Evolutionary conservation across 768 basidiomycete genomes (phyloP).

Genomic region (Kwoniella bestiolae): DNA sequence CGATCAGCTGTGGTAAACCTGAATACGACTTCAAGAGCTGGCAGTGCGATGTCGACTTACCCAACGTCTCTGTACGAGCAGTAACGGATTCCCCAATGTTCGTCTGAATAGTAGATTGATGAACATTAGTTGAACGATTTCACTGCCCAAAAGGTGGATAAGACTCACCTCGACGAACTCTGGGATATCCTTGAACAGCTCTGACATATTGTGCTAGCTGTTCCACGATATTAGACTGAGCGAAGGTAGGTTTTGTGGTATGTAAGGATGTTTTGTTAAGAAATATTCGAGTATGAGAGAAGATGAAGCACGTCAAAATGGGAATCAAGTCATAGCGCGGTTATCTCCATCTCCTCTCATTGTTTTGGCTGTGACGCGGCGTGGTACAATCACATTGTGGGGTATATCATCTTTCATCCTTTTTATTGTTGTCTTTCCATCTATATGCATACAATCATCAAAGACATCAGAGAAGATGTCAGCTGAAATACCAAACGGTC

Average conservation of each 20-base stretch:
- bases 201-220: constrained; percentile 52
- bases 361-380: too few species aligned
- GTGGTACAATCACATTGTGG: too few species aligned
- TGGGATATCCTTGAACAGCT: constrained; percentile 74
- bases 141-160: background rate
- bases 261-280: too few species aligned
- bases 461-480: background rate
- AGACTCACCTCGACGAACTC: constrained; percentile 87
- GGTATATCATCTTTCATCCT: too few species aligned
- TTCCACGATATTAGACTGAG: too few species aligned
- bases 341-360: background rate
- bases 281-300: background rate
- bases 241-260: too few species aligned
- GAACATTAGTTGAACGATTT: constrained; percentile 9
- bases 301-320: background rate
- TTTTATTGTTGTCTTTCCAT: background rate
- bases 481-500: constrained; percentile 6
- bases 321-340: background rate
- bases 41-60: constrained; percentile 64
- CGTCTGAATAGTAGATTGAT: constrained; percentile 57
- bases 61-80: constrained; percentile 86
- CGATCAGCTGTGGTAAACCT: too few species aligned
- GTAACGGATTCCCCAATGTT: constrained; percentile 87
- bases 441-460: background rate
- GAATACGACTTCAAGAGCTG: too few species aligned